Percentiles rank a stretch among this genome's conserved stretches.
These are phyloP conservation scores for Heritiera littoralis DNA, from an alignment of 345 rosid species.

Conservation along the genomic window DNA sequence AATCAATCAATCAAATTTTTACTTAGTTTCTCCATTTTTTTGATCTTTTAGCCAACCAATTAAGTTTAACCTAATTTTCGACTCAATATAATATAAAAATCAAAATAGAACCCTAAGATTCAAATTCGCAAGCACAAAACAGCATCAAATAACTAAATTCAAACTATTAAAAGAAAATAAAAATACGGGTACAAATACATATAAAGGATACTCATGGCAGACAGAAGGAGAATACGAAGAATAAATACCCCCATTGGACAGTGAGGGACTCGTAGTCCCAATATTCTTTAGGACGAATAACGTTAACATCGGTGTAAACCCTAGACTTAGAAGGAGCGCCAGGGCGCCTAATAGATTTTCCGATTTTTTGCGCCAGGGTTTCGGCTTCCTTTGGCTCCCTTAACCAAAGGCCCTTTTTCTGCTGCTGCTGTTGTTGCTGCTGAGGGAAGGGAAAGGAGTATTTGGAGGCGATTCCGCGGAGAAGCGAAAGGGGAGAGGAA, in stretches of 20 bases:
- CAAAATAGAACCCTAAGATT: neutral
- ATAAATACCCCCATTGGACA: slow-evolving; percentile 84
- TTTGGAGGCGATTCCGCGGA: slow-evolving; percentile 42
- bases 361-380: slow-evolving; percentile 98
- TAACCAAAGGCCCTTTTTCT: slow-evolving; percentile 10
- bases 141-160: neutral
- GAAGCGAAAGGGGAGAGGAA: neutral
- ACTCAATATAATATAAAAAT: neutral
- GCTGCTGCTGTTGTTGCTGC: slow-evolving; percentile 23
- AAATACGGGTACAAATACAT: neutral
- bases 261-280: slow-evolving; percentile 74
- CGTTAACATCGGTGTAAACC: slow-evolving; percentile 90
- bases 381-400: slow-evolving; percentile 40
- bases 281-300: slow-evolving; percentile 77
- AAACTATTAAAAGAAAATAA: neutral
- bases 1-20: neutral
- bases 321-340: slow-evolving; percentile 96
- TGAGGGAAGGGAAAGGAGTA: slow-evolving; percentile 18
- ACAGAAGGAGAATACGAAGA: neutral
- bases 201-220: neutral
- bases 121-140: slow-evolving; percentile 13
- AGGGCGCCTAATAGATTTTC: slow-evolving; percentile 83
- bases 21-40: neutral
- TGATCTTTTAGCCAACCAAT: neutral
- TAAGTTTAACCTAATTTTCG: slow-evolving; percentile 3